These are phyloP conservation scores for Kodamaea sp. DNA, from an alignment of 1,139 yeast species.

Conservation along the genomic window DNA sequence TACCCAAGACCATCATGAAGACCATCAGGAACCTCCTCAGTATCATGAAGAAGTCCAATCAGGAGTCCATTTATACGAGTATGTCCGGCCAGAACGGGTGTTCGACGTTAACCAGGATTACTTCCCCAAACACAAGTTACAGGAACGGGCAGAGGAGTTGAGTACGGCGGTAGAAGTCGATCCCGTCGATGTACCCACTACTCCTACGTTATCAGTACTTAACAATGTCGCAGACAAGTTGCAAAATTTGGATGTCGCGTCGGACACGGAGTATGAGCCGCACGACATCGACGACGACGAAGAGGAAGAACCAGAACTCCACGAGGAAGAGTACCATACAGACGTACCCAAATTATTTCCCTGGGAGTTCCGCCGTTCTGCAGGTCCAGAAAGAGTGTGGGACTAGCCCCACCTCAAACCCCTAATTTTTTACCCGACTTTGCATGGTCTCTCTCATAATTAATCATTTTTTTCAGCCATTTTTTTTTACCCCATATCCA, in stretches of 20 bases:
- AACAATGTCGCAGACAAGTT: slow-evolving; percentile 6
- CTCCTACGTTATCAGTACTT: slow-evolving; percentile 5
- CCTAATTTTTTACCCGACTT: no score
- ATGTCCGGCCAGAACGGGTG: slow-evolving; percentile 30
- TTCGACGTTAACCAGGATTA: slow-evolving; percentile 31
- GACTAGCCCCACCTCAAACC: no score
- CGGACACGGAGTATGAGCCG: not conserved
- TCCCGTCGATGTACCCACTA: slow-evolving; percentile 1
- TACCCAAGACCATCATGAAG: not conserved
- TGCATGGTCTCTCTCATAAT: no score
- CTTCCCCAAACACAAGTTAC: slow-evolving; percentile 28
- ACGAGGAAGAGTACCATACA: not conserved
- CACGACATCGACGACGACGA: slow-evolving; percentile 4
- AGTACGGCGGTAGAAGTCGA: not conserved
- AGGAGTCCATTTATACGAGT: slow-evolving; percentile 7
- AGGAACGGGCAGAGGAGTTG: slow-evolving; percentile 5
- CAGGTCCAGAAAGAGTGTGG: slow-evolving; percentile 31
- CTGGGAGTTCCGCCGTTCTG: slow-evolving; percentile 33
- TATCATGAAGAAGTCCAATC: not conserved
- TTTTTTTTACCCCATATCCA: no score
- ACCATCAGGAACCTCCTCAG: not conserved
- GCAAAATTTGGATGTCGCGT: slow-evolving; percentile 2
- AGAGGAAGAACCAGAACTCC: slow-evolving; percentile 3
- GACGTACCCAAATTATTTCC: slow-evolving; percentile 30
- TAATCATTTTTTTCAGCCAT: no score